Evolutionary conservation across 139 green algal genomes (phyloP).

Genomic region (Desmodesmus armatus): DNA sequence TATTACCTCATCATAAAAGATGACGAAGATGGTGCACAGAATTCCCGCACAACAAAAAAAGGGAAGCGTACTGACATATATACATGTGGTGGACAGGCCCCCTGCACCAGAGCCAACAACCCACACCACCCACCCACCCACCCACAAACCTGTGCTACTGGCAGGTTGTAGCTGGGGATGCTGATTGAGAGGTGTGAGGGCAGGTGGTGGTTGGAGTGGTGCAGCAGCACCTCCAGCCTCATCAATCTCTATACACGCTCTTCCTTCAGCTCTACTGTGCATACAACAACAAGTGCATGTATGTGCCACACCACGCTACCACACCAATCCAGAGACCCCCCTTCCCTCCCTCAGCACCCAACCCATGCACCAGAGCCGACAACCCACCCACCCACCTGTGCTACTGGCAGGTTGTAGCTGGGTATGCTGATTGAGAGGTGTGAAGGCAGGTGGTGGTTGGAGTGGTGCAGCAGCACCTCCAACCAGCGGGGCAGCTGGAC

Average conservation of each 20-base stretch:
- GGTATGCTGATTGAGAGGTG: slow-evolving; percentile 47
- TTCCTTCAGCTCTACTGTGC: too few relatives aligned
- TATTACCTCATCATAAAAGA: neutral
- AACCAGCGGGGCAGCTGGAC: slow-evolving; percentile 58
- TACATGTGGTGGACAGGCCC: too few relatives aligned
- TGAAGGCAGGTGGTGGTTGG: slow-evolving; percentile 65
- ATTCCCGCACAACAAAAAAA: neutral
- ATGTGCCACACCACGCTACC: neutral
- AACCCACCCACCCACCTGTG: too few relatives aligned
- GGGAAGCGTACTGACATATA: too few relatives aligned
- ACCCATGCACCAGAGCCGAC: neutral
- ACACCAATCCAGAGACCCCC: neutral
- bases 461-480: slow-evolving; percentile 63
- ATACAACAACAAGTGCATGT: neutral
- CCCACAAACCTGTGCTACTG: slow-evolving; percentile 18
- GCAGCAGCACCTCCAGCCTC: slow-evolving; percentile 64
- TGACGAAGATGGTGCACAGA: neutral
- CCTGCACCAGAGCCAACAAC: too few relatives aligned
- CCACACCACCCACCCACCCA: too few relatives aligned
- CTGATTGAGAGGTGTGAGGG: slow-evolving; percentile 47
- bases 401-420: slow-evolving; percentile 10
- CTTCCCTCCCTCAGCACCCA: neutral
- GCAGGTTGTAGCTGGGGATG: slow-evolving; percentile 31
- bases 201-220: slow-evolving; percentile 68
- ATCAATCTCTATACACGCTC: too few relatives aligned